Conservation (phyloP, 2,329 filamentous ascomycete species). For the Dactylellina cionopaga region DNA sequence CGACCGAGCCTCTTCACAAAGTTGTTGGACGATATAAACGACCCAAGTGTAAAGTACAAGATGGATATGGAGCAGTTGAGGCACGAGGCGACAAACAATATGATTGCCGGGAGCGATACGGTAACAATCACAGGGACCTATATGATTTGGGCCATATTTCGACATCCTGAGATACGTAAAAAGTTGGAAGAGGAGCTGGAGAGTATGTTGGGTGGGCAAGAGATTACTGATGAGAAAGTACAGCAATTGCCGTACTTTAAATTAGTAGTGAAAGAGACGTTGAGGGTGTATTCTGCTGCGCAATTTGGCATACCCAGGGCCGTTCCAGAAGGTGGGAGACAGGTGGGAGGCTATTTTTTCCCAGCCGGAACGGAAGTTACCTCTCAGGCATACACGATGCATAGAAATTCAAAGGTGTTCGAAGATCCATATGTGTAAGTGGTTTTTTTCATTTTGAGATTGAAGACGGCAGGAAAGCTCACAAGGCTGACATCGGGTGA, state of each 20-base stretch:
- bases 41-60: conserved; percentile 7
- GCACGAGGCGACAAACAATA: background rate
- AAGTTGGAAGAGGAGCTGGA: conserved; percentile 11
- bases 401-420: conserved; percentile 26
- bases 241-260: conserved; percentile 16
- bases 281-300: conserved; percentile 26
- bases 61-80: conserved; percentile 8
- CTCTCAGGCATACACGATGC: conserved; percentile 20
- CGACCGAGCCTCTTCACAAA: background rate
- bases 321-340: conserved; percentile 17
- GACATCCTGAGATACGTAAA: background rate
- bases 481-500: background rate
- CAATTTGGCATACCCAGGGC: conserved; percentile 18
- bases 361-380: conserved; percentile 22
- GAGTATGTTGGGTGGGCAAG: background rate
- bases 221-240: conserved; percentile 16
- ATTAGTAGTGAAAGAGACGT: conserved; percentile 11
- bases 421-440: conserved; percentile 19
- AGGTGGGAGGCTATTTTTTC: conserved; percentile 22
- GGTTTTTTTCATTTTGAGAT: background rate
- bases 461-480: background rate
- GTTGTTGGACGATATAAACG: background rate
- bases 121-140: conserved; percentile 5
- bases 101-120: conserved; percentile 21
- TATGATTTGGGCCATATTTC: conserved; percentile 22